phyloP scores from a whole-genome alignment of 306 rosid species.

The Citrullus amarus region DNA sequence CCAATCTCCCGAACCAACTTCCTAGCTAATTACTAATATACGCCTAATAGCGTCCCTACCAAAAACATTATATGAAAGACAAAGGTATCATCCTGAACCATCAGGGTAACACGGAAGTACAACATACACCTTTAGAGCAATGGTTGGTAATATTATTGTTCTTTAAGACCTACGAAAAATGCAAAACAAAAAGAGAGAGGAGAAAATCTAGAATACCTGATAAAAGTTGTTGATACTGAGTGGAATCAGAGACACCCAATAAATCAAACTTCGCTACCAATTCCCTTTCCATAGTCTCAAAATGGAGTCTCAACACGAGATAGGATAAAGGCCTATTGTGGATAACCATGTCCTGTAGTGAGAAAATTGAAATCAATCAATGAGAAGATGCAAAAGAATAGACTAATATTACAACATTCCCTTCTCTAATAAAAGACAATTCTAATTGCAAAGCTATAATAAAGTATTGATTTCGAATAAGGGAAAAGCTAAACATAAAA shows the following conservation, averaged over 20 bases:
- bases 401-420: not conserved
- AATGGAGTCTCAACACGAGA: constrained; percentile 4
- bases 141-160: not conserved
- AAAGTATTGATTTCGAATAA: not conserved
- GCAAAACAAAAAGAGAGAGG: not conserved
- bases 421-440: not conserved
- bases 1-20: too few relatives aligned
- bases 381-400: not conserved
- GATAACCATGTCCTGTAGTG: constrained; percentile 12
- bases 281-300: constrained; percentile 9
- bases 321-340: constrained; percentile 12
- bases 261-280: not conserved
- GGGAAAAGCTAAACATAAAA: not conserved
- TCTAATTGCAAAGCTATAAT: not conserved
- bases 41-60: too few relatives aligned
- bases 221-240: constrained; percentile 3
- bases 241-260: not conserved
- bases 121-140: not conserved
- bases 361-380: not conserved
- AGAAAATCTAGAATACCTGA: not conserved
- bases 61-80: not conserved
- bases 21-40: too few relatives aligned
- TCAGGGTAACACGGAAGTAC: not conserved
- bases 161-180: not conserved
- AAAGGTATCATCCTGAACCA: not conserved